Base-by-base conservation (phyloP, 176 grass and related monocot genomes). In the Carex cristatella region DNA sequence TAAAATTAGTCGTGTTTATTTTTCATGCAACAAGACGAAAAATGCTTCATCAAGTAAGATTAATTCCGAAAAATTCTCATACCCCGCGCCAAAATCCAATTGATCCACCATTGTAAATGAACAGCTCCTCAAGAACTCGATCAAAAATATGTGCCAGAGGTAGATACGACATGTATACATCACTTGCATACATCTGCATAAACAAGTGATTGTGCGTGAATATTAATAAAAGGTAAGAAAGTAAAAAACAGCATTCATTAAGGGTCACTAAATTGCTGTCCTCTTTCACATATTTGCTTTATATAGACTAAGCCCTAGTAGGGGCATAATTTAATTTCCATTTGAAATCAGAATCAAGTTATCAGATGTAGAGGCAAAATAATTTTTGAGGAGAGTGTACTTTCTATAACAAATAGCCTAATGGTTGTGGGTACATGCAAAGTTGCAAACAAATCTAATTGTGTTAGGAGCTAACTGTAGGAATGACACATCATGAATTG, bases 41-140 rank as follows among this genome's bases (percentile, higher is more conserved):
- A 32, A 49, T 83, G 19, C 40, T 67, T 68, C 8, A 68, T 83
- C 27, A 68, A 83, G 12, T 83, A 32, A 55, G 27, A 68, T 81
- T 65, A 74, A 65, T 51, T 68, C 4, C 3, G 42, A 37, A 18
- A 49, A 51, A 53, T 65, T 82, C 5, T 66, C 86, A 86, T 92
- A 99, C 96, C 90, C 96, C 96, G 32, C 87, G 88, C 96, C 96
- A 99, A 90, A 99, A 99, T 92, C 96, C 96, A 88, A 98, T 94
- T 78, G 93, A 95, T 38, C 91, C 93, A 56, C 93, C 91, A 86
- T 89, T 90, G 87, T 89, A 98, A 79, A 99, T 99, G 85, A 99
- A 92, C 83, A 99, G 32, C 81, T 99, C 96, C 88, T 99, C 96
- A 72, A 99, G 89, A 37, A 89, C 96, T 44, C 96, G 91, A 72